phyloP scores from a whole-genome alignment of 805 yeast genomes.

The Monosporozyma servazzii region DNA sequence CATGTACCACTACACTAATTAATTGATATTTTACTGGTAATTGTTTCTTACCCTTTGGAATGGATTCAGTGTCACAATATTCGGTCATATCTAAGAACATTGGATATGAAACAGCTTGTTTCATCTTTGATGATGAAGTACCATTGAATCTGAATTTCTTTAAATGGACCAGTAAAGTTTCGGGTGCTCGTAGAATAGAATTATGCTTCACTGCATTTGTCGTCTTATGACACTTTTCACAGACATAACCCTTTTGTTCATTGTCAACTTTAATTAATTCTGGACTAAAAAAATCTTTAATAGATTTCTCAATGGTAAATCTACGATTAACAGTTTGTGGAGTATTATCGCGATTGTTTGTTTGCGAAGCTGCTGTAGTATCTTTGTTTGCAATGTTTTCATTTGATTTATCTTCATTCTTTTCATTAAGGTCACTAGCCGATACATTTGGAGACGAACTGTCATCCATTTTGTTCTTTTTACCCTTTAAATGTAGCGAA shows the following conservation, averaged over 20 bases:
- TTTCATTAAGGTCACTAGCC: not conserved
- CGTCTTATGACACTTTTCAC: slow-evolving; percentile 74
- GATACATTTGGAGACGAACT: not conserved
- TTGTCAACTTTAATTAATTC: slow-evolving; percentile 66
- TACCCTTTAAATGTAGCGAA: slow-evolving; percentile 62
- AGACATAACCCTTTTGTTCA: slow-evolving; percentile 71
- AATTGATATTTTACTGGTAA: slow-evolving; percentile 57
- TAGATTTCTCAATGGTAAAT: slow-evolving; percentile 65
- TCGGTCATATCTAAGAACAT: slow-evolving; percentile 63
- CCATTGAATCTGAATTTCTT: slow-evolving; percentile 89
- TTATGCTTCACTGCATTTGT: slow-evolving; percentile 73
- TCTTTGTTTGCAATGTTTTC: not conserved
- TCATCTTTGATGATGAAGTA: slow-evolving; percentile 69
- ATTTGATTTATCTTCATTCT: not conserved
- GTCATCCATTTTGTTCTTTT: slow-evolving; percentile 28
- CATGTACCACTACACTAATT: slow-evolving; percentile 81
- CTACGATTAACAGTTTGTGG: slow-evolving; percentile 16
- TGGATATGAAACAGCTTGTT: slow-evolving; percentile 77
- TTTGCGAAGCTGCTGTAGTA: not conserved
- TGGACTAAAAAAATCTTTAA: slow-evolving; percentile 72
- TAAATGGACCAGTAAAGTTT: slow-evolving; percentile 75
- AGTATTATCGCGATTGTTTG: not conserved
- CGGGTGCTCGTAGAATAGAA: slow-evolving; percentile 75
- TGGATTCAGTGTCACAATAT: slow-evolving; percentile 36
- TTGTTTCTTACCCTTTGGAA: slow-evolving; percentile 9